phyloP scores from a whole-genome alignment of 1,284 basidiomycete genomes.

The Psilocybe mexicana region DNA sequence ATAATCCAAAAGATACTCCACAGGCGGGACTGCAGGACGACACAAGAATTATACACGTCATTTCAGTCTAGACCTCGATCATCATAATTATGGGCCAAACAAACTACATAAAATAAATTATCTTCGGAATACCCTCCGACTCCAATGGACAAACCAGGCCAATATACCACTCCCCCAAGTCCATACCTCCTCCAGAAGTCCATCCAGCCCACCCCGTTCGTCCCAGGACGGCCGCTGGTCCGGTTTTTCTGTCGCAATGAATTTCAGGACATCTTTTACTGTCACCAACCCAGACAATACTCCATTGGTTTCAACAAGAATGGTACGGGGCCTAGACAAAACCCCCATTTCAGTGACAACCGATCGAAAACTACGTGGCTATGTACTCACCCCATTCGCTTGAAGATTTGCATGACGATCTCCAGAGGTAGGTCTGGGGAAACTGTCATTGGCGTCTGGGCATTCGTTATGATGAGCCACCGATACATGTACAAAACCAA shows the following conservation, averaged over 20 bases:
- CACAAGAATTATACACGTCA: slow-evolving; percentile 5
- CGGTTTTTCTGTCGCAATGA: slow-evolving; percentile 62
- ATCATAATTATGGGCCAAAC: neutral
- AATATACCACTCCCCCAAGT: slow-evolving; percentile 47
- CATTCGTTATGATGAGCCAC: neutral
- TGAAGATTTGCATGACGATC: slow-evolving; percentile 96
- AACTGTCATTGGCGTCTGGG: slow-evolving; percentile 88
- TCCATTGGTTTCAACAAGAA: slow-evolving; percentile 89
- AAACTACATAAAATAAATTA: slow-evolving; percentile 21
- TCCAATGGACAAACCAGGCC: slow-evolving; percentile 40
- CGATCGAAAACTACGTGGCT: neutral
- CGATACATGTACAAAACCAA: neutral
- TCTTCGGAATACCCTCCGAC: slow-evolving; percentile 39
- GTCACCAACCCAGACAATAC: slow-evolving; percentile 86
- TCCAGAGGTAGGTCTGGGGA: slow-evolving; percentile 93
- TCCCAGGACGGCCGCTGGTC: slow-evolving; percentile 57
- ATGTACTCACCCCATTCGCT: slow-evolving; percentile 85
- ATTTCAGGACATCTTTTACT: slow-evolving; percentile 92
- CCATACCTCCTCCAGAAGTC: slow-evolving; percentile 62
- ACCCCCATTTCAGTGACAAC: neutral
- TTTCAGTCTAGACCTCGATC: neutral
- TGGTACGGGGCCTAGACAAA: slow-evolving; percentile 78
- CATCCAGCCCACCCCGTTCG: slow-evolving; percentile 62
- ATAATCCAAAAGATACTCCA: neutral
- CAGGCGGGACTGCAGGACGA: neutral